phyloP scores from a whole-genome alignment of 208 protist genomes.

The Borovskyia barvae region DNA sequence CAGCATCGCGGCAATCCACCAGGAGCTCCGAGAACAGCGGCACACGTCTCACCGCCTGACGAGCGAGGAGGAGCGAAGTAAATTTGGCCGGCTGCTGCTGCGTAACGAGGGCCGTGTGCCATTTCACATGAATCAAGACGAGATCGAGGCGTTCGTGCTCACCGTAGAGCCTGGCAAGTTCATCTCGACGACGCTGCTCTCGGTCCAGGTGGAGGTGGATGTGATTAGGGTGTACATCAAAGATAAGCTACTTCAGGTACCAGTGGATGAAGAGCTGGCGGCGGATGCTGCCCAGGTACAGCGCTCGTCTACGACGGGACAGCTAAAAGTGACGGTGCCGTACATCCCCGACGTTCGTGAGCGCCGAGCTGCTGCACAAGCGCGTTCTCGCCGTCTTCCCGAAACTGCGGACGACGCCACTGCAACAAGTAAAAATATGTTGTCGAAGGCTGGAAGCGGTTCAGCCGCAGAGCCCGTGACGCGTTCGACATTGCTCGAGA shows the following conservation, averaged over 20 bases:
- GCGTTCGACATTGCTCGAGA: constrained; percentile 19
- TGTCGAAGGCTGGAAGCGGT: neutral
- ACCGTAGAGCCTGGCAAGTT: constrained; percentile 91
- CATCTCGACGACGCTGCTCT: constrained; percentile 92
- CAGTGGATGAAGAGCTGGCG: constrained; percentile 80
- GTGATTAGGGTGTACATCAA: constrained; percentile 91
- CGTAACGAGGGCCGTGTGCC: constrained; percentile 91
- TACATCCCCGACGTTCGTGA: constrained; percentile 46
- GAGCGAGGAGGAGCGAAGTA: constrained; percentile 83
- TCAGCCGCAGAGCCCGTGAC: neutral
- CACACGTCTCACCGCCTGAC: constrained; percentile 53
- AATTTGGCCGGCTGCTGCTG: constrained; percentile 88
- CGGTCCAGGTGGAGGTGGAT: constrained; percentile 92
- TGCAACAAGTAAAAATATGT: neutral
- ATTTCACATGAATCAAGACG: constrained; percentile 85
- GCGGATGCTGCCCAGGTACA: constrained; percentile 62
- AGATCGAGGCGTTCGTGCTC: constrained; percentile 60
- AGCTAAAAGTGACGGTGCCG: constrained; percentile 84
- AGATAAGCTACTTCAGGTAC: constrained; percentile 93
- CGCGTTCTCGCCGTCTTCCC: constrained; percentile 5
- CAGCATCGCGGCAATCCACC: constrained; percentile 56
- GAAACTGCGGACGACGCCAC: neutral
- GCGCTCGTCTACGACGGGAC: constrained; percentile 71
- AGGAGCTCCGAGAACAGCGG: constrained; percentile 53
- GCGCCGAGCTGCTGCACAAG: constrained; percentile 11